Base-by-base conservation (phyloP, 371 early-diverging fungal species). In the Mucor velutinosus region DNA sequence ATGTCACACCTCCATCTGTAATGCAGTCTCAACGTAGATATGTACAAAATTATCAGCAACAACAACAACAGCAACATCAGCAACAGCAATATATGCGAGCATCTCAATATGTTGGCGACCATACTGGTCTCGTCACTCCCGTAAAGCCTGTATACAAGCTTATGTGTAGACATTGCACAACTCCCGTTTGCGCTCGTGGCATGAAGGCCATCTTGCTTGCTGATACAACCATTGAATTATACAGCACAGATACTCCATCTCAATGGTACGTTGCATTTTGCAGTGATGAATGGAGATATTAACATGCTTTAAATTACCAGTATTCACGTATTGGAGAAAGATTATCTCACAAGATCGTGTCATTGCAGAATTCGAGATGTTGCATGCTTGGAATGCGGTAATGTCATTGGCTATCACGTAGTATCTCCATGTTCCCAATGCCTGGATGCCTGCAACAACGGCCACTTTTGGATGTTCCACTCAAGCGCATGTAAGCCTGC, bases 401-500 rank as follows among this genome's bases (percentile, higher is more conserved):
- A 95, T 76, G 92, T 94, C 17, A 84, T 98, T 60, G 98, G 98
- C 3, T 98, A 99, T 80, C 97, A 96, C 77, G 94, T 98, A 11
- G 94, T 96, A 0, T 94, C 94, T 70, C 98, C 99, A 10, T 99
- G 99, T 78, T 77, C 86, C n/a, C 84, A 81, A 57, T 99, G 99
- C 75, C 83, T 98, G 41, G 91, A 91, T 32, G 87, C 94, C 33
- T 93, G 96, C 72, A 96, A 97, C 82, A 99, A 97, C 75, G 97
- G 98, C 6, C 98, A 98, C 73, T 94, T 96, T 72, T 97, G 96
- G 96, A 98, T 99, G 97, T 98, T 97, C 73, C 90, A 94, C 70
- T 90, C 91, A 0, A 96, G 93, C 53, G 89, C 88, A 11, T 95
- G 97, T 29, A 69, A 74, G 10, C 73, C 89, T 37, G 63, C 73